phyloP scores from a whole-genome alignment of 2,329 filamentous ascomycete genomes.

The Pseudovirgaria hyperparasitica region DNA sequence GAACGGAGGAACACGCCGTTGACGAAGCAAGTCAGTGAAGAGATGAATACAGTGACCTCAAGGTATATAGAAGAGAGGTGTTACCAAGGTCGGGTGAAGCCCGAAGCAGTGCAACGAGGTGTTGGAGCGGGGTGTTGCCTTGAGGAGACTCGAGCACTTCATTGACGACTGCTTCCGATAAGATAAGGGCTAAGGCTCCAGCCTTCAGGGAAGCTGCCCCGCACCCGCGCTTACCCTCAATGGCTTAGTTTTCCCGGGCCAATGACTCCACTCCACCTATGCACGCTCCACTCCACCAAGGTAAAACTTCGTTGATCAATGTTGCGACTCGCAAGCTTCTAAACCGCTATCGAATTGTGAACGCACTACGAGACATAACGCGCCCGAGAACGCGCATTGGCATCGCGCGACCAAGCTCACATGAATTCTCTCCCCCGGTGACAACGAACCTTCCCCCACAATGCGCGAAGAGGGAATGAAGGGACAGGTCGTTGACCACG shows the following conservation, averaged over 20 bases:
- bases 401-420: not conserved
- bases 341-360: not conserved
- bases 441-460: not conserved
- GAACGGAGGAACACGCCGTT: no score
- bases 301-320: not conserved
- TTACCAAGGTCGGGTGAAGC: no score
- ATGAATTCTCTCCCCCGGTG: not conserved
- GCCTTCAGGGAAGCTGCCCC: not conserved
- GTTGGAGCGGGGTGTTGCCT: not conserved
- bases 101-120: constrained; percentile 3
- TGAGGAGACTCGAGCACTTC: not conserved
- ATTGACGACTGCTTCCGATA: constrained; percentile 1
- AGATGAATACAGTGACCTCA: no score
- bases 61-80: no score
- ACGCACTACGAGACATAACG: not conserved
- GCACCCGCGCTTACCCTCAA: no score
- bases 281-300: not conserved
- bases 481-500: constrained; percentile 77
- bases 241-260: not conserved
- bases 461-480: constrained; percentile 38
- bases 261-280: not conserved
- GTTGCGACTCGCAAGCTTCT: not conserved
- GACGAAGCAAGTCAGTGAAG: no score
- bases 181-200: not conserved
- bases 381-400: not conserved